Evolutionary conservation across 306 rosid genomes (phyloP).

Genomic region (Lupinus albus): DNA sequence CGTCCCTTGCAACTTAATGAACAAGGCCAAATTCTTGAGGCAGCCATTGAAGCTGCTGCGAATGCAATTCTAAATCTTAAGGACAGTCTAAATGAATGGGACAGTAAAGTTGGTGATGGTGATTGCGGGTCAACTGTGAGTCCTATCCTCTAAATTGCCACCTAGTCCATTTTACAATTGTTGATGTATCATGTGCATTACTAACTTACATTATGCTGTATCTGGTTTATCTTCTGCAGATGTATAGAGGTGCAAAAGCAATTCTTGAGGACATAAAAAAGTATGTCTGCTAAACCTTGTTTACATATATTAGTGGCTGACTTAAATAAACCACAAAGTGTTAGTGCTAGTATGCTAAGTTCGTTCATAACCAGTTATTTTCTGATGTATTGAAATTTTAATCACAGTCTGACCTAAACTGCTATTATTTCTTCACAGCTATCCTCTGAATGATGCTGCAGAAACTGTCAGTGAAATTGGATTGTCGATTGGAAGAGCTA

Average conservation of each 20-base stretch:
- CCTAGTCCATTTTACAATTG: conserved; percentile 20
- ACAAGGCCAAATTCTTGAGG: conserved; percentile 75
- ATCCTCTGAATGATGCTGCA: conserved; percentile 91
- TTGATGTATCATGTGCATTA: conserved; percentile 33
- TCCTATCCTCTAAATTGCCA: conserved; percentile 35
- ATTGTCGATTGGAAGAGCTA: conserved; percentile 72
- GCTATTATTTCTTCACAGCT: conserved; percentile 53
- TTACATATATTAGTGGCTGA: conserved; percentile 21
- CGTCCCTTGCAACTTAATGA: conserved; percentile 68
- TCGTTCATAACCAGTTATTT: conserved; percentile 3
- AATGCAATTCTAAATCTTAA: conserved; percentile 62
- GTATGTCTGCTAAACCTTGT: conserved; percentile 47
- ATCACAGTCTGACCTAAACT: conserved; percentile 43
- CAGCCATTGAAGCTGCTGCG: conserved; percentile 83
- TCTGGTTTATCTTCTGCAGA: conserved; percentile 58
- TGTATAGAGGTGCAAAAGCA: conserved; percentile 80
- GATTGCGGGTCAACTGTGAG: conserved; percentile 97
- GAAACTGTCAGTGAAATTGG: conserved; percentile 88
- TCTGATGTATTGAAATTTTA: conserved; percentile 30
- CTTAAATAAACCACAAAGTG: not conserved
- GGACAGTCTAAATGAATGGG: conserved; percentile 89
- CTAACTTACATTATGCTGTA: conserved; percentile 17
- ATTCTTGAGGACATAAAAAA: conserved; percentile 77
- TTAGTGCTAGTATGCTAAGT: conserved; percentile 26
- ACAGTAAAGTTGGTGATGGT: conserved; percentile 93